Conservation (phyloP, 2,329 filamentous ascomycete species). For the Verticillium longisporum region DNA sequence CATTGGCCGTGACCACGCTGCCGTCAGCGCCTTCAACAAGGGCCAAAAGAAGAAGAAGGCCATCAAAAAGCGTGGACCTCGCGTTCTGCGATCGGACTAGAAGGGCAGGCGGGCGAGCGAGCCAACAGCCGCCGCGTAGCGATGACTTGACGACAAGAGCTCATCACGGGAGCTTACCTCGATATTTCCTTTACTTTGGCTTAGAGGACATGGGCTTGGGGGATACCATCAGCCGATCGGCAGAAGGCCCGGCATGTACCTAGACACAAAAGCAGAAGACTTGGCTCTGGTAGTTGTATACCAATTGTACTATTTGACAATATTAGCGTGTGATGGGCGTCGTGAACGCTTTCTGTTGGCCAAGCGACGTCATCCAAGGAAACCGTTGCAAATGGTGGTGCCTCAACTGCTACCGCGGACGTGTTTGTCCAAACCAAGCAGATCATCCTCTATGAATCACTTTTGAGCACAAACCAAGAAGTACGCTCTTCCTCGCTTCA, state of each 20-base stretch:
- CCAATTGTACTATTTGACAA: conserved; percentile 23
- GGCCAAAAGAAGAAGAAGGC: conserved; percentile 80
- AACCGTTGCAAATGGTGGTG: too few species aligned
- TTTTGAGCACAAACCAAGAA: too few species aligned
- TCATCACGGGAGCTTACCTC: conserved; percentile 5
- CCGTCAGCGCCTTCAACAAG: conserved; percentile 63
- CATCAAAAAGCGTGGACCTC: conserved; percentile 64
- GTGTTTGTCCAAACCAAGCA: too few species aligned
- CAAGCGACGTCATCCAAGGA: background rate
- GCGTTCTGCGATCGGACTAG: conserved; percentile 67
- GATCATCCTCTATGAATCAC: too few species aligned
- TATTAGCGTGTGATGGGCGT: background rate
- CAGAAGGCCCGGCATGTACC: conserved; percentile 4
- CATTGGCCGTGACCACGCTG: conserved; percentile 77
- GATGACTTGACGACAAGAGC: conserved; percentile 2
- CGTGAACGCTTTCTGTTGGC: background rate
- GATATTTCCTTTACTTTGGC: background rate
- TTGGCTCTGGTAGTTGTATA: conserved; percentile 27
- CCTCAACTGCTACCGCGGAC: too few species aligned
- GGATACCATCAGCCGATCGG: background rate
- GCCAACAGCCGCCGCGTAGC: background rate
- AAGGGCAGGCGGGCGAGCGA: conserved; percentile 4
- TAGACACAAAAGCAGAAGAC: conserved; percentile 21
- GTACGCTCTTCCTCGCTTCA: too few species aligned
- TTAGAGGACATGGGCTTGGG: conserved; percentile 10